Base-by-base conservation (phyloP, 2,329 filamentous ascomycete species). In the Byssoonygena ceratinophila region DNA sequence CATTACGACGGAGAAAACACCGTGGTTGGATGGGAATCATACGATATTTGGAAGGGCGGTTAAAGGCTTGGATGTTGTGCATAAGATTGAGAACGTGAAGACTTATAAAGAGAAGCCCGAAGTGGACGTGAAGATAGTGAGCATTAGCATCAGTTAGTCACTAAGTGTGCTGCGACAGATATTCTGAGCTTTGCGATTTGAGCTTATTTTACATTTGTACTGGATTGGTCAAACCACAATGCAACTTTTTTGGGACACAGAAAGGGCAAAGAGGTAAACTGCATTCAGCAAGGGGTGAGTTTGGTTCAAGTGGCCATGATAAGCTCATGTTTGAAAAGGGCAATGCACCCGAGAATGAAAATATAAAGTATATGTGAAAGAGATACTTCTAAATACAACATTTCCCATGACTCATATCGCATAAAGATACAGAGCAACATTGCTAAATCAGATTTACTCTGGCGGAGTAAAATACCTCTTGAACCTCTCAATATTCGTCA, bases 41-140 rank as follows among this genome's bases (percentile, higher is more conserved):
- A 97, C 91, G 0, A 87, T 98, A 50, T 98, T 98, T 66, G 92
- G 92, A 0, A 78, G 92, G 37, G 90, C 88, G 0, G 84, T 91
- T 34, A 85, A 90, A 65, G 92, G 92, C 0, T 74, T 97, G 65
- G 92, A 98, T 68, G 88, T 98, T 18, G 83, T 98, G 55, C 89
- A 97, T 68, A 87, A 84, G 73, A 98, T 98, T 65, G 92, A 98
- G 71, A 95, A 94, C 66, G 77, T 80, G 14, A 85, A 85, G 65
- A 89, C 89, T 3, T 83, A 85, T 68, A 84, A 84, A 74, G 94
- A 98, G 72, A 94, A 91, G 74, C 92, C 92, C 0, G 87, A 94
- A 68, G 89, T 95, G 63, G 92, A 98, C 66, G 90, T 98, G 63
- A 97, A 95, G 72, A 94, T 98, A 60, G 80, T 98, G 54, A 96